Conservation (phyloP, 805 yeast genomes). For the Nakazawaea ernobii region DNA sequence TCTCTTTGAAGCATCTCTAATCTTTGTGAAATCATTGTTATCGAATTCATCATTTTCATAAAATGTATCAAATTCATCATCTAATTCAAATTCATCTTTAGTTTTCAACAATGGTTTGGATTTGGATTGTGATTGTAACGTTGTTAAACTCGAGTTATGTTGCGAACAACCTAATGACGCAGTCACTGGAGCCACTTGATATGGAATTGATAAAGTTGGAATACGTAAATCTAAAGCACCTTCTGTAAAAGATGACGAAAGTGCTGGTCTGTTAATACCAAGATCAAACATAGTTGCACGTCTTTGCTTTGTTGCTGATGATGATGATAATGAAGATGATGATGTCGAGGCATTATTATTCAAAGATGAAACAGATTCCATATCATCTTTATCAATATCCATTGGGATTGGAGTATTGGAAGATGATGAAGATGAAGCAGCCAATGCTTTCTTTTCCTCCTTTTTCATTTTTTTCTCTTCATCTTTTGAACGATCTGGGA, state of each 20-base stretch:
- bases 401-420: conserved; percentile 12
- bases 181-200: conserved; percentile 72
- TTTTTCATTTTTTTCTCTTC: conserved; percentile 11
- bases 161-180: conserved; percentile 42
- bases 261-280: conserved; percentile 34
- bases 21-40: conserved; percentile 30
- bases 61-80: conserved; percentile 19
- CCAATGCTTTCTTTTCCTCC: conserved; percentile 11
- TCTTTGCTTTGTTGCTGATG: conserved; percentile 29
- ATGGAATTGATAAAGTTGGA: conserved; percentile 51
- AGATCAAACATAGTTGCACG: conserved; percentile 50
- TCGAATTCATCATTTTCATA: conserved; percentile 32
- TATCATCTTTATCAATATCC: neutral
- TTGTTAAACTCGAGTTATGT: neutral
- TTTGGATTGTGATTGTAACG: neutral
- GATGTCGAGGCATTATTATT: neutral
- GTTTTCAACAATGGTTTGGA: conserved; percentile 6
- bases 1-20: conserved; percentile 37
- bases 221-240: conserved; percentile 12
- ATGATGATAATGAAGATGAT: neutral
- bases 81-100: conserved; percentile 34
- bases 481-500: conserved; percentile 10
- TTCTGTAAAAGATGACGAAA: conserved; percentile 5
- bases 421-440: neutral
- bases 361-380: no score